These are phyloP conservation scores for Gossypium mustelinum DNA, from an alignment of 345 rosid species.

Conservation along the genomic window DNA sequence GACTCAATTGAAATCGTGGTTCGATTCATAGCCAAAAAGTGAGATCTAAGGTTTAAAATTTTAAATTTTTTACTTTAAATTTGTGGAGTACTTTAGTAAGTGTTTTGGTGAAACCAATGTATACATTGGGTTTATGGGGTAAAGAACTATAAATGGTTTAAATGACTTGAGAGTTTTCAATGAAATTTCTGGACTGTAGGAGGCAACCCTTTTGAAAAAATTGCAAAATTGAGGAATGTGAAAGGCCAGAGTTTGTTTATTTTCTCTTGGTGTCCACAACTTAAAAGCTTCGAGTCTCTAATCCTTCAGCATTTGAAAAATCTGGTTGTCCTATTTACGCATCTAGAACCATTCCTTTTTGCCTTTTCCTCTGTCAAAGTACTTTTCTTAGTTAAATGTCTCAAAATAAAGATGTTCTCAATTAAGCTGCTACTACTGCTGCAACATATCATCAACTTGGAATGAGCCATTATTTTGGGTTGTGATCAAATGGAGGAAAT, in stretches of 20 bases:
- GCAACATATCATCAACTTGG: slow-evolving; percentile 17
- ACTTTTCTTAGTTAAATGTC: neutral
- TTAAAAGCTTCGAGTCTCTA: neutral
- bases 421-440: neutral
- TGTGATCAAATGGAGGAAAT: neutral
- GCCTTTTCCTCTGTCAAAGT: no score
- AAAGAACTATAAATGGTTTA: no score
- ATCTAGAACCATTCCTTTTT: no score
- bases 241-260: neutral
- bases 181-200: neutral
- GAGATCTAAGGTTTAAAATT: no score
- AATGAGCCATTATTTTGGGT: neutral
- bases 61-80: no score
- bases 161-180: neutral
- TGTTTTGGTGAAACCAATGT: no score
- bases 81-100: no score
- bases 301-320: neutral
- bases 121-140: no score
- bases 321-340: no score
- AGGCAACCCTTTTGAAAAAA: neutral
- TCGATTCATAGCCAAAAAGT: no score
- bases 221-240: neutral
- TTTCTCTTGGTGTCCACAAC: neutral
- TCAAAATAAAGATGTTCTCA: neutral
- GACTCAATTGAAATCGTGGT: no score